Evolutionary conservation across 805 yeast genomes (phyloP).

Genomic region (Zygotorulaspora chibaensis): DNA sequence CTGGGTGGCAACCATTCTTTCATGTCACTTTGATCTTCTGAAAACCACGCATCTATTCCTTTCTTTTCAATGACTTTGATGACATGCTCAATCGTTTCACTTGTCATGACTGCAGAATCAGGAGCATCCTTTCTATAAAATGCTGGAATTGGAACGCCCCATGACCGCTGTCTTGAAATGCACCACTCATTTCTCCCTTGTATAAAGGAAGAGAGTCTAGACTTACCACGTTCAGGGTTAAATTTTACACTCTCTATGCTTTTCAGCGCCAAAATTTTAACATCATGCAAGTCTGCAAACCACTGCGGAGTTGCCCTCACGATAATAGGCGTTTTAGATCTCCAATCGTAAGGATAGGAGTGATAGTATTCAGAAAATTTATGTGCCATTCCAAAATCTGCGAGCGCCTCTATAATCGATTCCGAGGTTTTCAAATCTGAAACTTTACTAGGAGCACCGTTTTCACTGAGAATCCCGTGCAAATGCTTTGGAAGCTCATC

Average conservation of each 20-base stretch:
- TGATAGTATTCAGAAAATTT: constrained; percentile 56
- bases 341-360: constrained; percentile 96
- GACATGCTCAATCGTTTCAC: constrained; percentile 51
- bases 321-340: constrained; percentile 91
- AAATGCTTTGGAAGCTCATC: constrained; percentile 38
- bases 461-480: constrained; percentile 8
- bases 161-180: constrained; percentile 87
- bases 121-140: constrained; percentile 52
- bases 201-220: constrained; percentile 68
- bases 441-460: constrained; percentile 42
- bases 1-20: constrained; percentile 65
- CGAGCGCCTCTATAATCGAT: constrained; percentile 42
- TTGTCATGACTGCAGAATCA: constrained; percentile 60
- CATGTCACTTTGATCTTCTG: constrained; percentile 39
- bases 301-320: constrained; percentile 96
- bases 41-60: constrained; percentile 85
- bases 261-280: constrained; percentile 57
- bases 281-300: constrained; percentile 80
- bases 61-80: constrained; percentile 49
- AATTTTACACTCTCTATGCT: constrained; percentile 64
- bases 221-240: constrained; percentile 66
- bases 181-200: constrained; percentile 91
- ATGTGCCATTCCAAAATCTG: constrained; percentile 42
- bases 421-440: constrained; percentile 51
- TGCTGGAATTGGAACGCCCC: constrained; percentile 99